Percentiles rank a stretch among this genome's conserved stretches.
These are phyloP conservation scores for Pulveroboletus frians DNA, from an alignment of 768 basidiomycete genomes.

Conservation along the genomic window DNA sequence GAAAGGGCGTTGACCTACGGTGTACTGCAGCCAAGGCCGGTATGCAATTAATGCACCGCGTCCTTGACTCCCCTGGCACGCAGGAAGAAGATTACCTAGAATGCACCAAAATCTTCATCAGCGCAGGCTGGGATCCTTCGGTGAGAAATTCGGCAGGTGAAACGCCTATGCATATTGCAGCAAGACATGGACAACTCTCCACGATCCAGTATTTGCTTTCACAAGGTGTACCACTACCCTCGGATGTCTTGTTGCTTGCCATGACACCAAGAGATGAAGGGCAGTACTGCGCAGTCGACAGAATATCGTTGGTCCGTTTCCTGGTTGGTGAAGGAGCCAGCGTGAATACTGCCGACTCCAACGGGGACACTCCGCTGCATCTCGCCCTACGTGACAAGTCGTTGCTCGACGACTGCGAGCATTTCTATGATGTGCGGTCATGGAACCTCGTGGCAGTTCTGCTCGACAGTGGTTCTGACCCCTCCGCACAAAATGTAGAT, in stretches of 20 bases:
- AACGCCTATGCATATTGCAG: not conserved
- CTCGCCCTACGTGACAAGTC: not conserved
- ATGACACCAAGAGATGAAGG: no score
- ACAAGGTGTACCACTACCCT: not conserved
- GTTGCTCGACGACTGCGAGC: not conserved
- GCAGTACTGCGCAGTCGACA: no score
- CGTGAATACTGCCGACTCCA: not conserved
- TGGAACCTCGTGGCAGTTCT: not conserved
- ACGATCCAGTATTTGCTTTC: not conserved
- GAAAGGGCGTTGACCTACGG: not conserved
- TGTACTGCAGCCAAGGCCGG: not conserved
- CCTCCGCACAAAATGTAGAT: not conserved
- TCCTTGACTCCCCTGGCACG: not conserved
- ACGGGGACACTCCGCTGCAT: not conserved
- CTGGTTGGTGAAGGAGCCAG: not conserved
- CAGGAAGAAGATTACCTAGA: not conserved
- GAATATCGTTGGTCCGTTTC: not conserved
- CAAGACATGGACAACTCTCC: not conserved
- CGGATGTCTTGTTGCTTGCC: not conserved
- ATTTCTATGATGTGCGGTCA: rapidly evolving
- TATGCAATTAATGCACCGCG: not conserved
- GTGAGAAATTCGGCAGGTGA: not conserved
- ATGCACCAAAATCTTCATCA: not conserved
- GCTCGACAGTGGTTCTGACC: not conserved
- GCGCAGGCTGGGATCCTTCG: not conserved